These are phyloP conservation scores for Chalaropsis thielavioides DNA, from an alignment of 2,329 filamentous ascomycete species.

Conservation along the genomic window DNA sequence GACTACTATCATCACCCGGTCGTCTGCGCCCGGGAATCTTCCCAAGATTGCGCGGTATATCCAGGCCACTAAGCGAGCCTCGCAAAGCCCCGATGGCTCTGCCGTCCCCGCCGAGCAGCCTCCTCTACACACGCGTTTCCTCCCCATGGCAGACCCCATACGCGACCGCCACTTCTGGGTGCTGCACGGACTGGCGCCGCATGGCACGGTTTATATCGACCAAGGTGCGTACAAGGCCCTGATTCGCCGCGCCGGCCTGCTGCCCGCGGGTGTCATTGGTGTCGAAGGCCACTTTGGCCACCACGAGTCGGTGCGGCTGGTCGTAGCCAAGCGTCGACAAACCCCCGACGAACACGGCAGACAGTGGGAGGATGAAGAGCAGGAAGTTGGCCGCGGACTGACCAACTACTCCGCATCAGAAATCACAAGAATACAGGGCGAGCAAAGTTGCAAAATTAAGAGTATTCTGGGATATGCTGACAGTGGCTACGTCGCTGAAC, in stretches of 20 bases:
- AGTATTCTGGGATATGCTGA: slow-evolving; percentile 77
- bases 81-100: slow-evolving; percentile 21
- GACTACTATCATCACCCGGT: slow-evolving; percentile 87
- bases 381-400: slow-evolving; percentile 74
- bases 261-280: slow-evolving; percentile 80
- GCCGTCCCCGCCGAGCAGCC: slow-evolving; percentile 26
- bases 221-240: slow-evolving; percentile 72
- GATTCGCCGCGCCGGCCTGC: slow-evolving; percentile 66
- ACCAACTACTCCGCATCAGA: slow-evolving; percentile 88
- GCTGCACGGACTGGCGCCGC: slow-evolving; percentile 75
- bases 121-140: slow-evolving; percentile 82
- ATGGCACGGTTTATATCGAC: slow-evolving; percentile 87
- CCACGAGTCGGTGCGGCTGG: slow-evolving; percentile 78
- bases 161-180: slow-evolving; percentile 96
- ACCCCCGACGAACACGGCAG: slow-evolving; percentile 30
- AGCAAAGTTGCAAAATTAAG: slow-evolving; percentile 68
- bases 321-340: slow-evolving; percentile 54
- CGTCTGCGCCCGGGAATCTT: slow-evolving; percentile 87
- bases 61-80: slow-evolving; percentile 35
- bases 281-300: slow-evolving; percentile 81
- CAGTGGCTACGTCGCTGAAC: slow-evolving; percentile 80
- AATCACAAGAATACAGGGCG: slow-evolving; percentile 69
- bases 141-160: slow-evolving; percentile 71
- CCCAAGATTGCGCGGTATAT: slow-evolving; percentile 71
- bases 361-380: slow-evolving; percentile 36